Percentiles rank a stretch among this genome's conserved stretches.
phyloP scores from a whole-genome alignment of 2,329 filamentous ascomycete genomes.

The Colletotrichum sp. region DNA sequence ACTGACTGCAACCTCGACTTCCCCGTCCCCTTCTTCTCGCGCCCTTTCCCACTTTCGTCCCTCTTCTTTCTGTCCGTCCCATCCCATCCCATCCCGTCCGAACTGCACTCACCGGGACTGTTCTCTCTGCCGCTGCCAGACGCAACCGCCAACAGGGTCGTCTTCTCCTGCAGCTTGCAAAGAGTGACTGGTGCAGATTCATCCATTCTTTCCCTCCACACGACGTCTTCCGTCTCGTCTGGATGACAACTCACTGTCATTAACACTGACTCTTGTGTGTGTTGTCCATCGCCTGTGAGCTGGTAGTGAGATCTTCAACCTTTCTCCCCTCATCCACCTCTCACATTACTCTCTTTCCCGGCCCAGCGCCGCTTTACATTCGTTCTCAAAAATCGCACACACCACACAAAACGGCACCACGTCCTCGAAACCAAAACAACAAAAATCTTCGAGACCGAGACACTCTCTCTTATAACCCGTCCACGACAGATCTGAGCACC shows the following conservation, averaged over 20 bases:
- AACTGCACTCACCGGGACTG: conserved; percentile 19
- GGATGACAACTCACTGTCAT: background rate
- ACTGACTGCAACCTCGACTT: conserved; percentile 8
- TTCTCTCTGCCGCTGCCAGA: background rate
- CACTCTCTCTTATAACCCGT: background rate
- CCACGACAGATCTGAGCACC: background rate
- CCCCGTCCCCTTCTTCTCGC: conserved; percentile 13
- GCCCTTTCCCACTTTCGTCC: conserved; percentile 14
- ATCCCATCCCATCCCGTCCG: conserved; percentile 8
- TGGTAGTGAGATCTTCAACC: conserved; percentile 10
- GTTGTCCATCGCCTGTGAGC: conserved; percentile 13
- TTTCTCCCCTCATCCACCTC: conserved; percentile 13
- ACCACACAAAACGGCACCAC: background rate
- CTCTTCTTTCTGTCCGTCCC: background rate
- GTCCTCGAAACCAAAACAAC: background rate
- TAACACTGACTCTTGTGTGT: background rate
- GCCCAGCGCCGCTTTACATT: conserved; percentile 22
- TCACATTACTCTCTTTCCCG: conserved; percentile 19
- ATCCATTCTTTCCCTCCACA: conserved; percentile 21
- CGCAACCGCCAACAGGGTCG: background rate
- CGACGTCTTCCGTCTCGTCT: background rate
- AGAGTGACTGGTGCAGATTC: conserved; percentile 20
- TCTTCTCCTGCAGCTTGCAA: conserved; percentile 6
- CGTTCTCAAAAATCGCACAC: conserved; percentile 3
- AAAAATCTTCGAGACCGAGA: background rate